Conservation (phyloP, 305 asterid genomes). For the Rubia tinctorum region DNA sequence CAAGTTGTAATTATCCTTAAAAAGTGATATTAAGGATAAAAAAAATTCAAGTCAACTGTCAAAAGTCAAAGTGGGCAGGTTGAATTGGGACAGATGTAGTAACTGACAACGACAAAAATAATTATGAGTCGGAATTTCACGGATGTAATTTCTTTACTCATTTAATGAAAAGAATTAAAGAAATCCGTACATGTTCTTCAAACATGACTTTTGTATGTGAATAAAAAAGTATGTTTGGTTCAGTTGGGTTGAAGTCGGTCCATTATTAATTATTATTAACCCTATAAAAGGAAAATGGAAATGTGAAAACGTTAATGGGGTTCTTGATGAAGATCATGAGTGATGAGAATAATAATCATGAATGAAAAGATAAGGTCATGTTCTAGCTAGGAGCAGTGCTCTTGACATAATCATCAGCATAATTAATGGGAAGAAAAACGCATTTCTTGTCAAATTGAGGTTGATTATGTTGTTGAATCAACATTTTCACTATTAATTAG, state of each 20-base stretch:
- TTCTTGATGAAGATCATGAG: slow-evolving; percentile 7
- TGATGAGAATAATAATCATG: slow-evolving; percentile 8
- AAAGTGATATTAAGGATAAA: no score
- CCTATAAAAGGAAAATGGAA: background rate
- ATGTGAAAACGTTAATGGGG: background rate
- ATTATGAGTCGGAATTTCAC: background rate
- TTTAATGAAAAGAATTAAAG: background rate
- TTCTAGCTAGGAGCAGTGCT: background rate
- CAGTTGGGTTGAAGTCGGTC: no score
- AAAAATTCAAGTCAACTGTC: no score
- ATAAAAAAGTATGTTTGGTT: no score
- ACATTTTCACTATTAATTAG: background rate
- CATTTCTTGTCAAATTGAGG: slow-evolving; percentile 7
- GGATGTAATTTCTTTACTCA: no score
- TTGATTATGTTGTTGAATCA: slow-evolving; percentile 14
- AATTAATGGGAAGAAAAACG: slow-evolving; percentile 2
- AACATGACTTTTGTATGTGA: no score
- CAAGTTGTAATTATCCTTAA: no score
- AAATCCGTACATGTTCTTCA: no score
- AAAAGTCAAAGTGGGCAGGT: no score
- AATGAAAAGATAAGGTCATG: slow-evolving; percentile 12
- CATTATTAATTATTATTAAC: no score
- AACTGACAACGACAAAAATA: background rate
- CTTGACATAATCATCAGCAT: slow-evolving; percentile 9
- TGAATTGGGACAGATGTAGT: no score